Base-by-base conservation (phyloP, 2,329 filamentous ascomycete species). In the Fusarium sambucinum region DNA sequence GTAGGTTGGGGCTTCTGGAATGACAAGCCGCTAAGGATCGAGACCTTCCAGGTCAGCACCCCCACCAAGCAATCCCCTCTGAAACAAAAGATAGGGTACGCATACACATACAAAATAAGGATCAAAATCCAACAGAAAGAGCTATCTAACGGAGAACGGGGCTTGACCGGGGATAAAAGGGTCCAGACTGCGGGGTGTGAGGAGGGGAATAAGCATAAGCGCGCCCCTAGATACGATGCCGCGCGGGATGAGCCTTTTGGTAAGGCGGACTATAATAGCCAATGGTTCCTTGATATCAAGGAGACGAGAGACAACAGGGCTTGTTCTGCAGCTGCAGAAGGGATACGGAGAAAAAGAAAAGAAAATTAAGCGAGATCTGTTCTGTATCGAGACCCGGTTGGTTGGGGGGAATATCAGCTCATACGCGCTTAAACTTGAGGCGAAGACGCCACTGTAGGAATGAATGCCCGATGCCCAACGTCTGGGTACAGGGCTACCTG, bases 51-150 rank as follows among this genome's bases (percentile, higher is more conserved):
- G n/a, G n/a, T n/a, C 35, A 38, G 16, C 13, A 21, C 50, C 51
- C 45, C 53, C 50, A 41, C 53, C 54, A 44, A 38, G 32, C 35
- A 46, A 35, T 23, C 35, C 37, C 33, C 33, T 23, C 54, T 52
- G 67, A 65, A 63, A 63, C 60, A 51, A 59, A 59, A 55, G 59
- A 71, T 47, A 59, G n/a, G 59, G 65, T 53, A 55, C 23, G 17
- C 19, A 37, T 27, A 27, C 35, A 47, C 25, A 37, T 42, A 44
- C 25, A 53, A 38, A 25, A 29, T 42, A 35, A 21, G 29, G 53
- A 56, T 29, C 52, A 58, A 53, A 32, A 50, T 47, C n/a, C 19
- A n/a, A 37, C 41, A 55, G 55, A 41, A 32, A 32, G 38, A 48
- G 21, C 21, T 35, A 35, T 21, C 35, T 21, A n/a, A 9, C 35